Conservation (phyloP, 495 filamentous ascomycete species). For the Lophiostoma macrostomum region DNA sequence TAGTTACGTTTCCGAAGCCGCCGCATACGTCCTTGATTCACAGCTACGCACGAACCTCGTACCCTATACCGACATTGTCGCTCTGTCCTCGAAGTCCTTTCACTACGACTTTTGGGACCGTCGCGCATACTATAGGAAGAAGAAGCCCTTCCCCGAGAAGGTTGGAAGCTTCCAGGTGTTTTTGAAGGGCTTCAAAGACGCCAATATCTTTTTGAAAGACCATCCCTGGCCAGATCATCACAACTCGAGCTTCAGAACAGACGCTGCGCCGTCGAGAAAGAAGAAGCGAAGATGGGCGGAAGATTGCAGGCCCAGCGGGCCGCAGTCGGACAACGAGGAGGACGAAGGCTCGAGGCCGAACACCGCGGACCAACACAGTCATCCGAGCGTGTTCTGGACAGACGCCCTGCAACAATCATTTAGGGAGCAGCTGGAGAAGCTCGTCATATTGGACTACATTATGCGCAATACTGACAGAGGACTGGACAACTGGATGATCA, state of each 20-base stretch:
- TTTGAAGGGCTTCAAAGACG: slow-evolving; percentile 92
- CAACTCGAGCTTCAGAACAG: slow-evolving; percentile 69
- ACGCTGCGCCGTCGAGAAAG: slow-evolving; percentile 57
- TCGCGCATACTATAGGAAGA: slow-evolving; percentile 78
- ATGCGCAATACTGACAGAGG: slow-evolving; percentile 99
- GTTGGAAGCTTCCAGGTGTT: slow-evolving; percentile 97
- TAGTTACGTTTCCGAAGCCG: slow-evolving; percentile 98
- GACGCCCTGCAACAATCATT: slow-evolving; percentile 86
- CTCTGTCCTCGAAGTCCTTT: slow-evolving; percentile 93
- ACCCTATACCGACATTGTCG: slow-evolving; percentile 92
- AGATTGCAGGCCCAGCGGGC: slow-evolving; percentile 71
- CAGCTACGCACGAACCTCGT: slow-evolving; percentile 89
- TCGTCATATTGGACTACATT: slow-evolving; percentile 97
- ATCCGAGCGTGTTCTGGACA: slow-evolving; percentile 74
- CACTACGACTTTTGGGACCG: slow-evolving; percentile 98
- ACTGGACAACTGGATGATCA: slow-evolving; percentile 99
- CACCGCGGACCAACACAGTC: slow-evolving; percentile 48
- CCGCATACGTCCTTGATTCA: slow-evolving; percentile 89
- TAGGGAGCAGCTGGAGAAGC: slow-evolving; percentile 90
- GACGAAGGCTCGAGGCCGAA: slow-evolving; percentile 52
- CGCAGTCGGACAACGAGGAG: slow-evolving; percentile 66
- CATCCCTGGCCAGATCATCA: slow-evolving; percentile 97
- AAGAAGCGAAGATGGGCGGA: slow-evolving; percentile 79
- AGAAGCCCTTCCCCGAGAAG: slow-evolving; percentile 85
- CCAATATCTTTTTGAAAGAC: slow-evolving; percentile 89